phyloP scores from a whole-genome alignment of 202 grass and related monocot genomes.

The Eragrostis tef region DNA sequence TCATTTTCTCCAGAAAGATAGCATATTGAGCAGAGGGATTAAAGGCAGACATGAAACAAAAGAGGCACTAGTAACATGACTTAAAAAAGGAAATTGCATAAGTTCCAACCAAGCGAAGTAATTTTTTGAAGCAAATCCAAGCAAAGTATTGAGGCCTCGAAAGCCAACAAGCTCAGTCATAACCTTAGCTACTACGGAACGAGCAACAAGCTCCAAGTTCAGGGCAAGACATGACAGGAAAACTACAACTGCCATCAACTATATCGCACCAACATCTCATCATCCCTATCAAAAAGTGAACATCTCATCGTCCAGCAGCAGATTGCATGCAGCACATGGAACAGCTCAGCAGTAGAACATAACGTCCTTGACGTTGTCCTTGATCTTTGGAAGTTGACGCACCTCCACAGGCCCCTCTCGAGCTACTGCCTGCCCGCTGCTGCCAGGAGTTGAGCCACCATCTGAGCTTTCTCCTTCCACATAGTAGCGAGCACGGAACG shows the following conservation, averaged over 20 bases:
- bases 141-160: constrained; percentile 39
- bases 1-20: not conserved
- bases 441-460: constrained; percentile 46
- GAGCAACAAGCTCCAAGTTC: constrained; percentile 13
- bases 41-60: not conserved
- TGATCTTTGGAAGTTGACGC: constrained; percentile 67
- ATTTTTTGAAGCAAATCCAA: too few species aligned
- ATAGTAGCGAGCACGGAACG: constrained; percentile 77
- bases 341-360: constrained; percentile 89
- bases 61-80: not conserved
- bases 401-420: constrained; percentile 59
- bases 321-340: constrained; percentile 9
- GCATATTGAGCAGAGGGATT: not conserved
- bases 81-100: constrained; percentile 34
- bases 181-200: constrained; percentile 40
- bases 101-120: constrained; percentile 27
- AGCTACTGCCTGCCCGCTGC: constrained; percentile 43
- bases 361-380: constrained; percentile 76
- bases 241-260: constrained; percentile 25
- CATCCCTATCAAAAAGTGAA: constrained; percentile 2
- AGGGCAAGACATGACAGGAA: not conserved
- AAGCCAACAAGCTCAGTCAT: constrained; percentile 24
- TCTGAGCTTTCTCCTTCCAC: constrained; percentile 69
- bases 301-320: constrained; percentile 9
- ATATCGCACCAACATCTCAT: constrained; percentile 11